Conservation (phyloP, 345 rosid genomes). For the Citrus glauca region DNA sequence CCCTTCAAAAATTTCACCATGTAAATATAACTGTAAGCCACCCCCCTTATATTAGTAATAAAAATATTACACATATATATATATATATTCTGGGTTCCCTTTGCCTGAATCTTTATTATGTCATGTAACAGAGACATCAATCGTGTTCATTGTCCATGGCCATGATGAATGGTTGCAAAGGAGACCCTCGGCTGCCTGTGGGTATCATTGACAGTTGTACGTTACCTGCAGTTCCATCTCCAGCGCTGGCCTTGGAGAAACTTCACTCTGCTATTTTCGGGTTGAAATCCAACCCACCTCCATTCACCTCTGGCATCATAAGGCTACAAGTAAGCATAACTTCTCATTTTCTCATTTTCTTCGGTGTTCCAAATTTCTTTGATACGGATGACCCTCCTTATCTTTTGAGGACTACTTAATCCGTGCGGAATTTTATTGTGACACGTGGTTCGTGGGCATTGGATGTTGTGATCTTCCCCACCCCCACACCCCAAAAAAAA, state of each 20-base stretch:
- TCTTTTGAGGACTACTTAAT: background rate
- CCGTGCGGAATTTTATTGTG: conserved; percentile 12
- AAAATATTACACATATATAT: too few species aligned
- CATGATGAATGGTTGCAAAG: conserved; percentile 62
- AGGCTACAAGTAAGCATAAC: conserved; percentile 57
- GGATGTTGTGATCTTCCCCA: background rate
- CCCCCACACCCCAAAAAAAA: background rate
- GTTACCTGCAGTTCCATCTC: conserved; percentile 41
- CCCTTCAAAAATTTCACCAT: conserved; percentile 16
- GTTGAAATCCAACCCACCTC: conserved; percentile 49
- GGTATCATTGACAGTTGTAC: conserved; percentile 54
- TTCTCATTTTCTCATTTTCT: background rate
- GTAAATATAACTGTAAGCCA: conserved; percentile 25
- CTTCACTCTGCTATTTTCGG: conserved; percentile 45
- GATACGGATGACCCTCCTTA: conserved; percentile 9
- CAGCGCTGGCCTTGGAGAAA: conserved; percentile 49
- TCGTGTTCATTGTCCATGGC: conserved; percentile 42
- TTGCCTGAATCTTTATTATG: background rate
- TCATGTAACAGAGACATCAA: conserved; percentile 30
- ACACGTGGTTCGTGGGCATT: conserved; percentile 43
- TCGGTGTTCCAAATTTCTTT: background rate
- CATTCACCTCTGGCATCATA: conserved; percentile 57
- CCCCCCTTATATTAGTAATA: too few species aligned
- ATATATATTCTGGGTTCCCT: too few species aligned
- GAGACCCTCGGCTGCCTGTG: conserved; percentile 40